These are phyloP conservation scores for Dioszegia aurantiaca DNA, from an alignment of 768 basidiomycete species.

Conservation along the genomic window DNA sequence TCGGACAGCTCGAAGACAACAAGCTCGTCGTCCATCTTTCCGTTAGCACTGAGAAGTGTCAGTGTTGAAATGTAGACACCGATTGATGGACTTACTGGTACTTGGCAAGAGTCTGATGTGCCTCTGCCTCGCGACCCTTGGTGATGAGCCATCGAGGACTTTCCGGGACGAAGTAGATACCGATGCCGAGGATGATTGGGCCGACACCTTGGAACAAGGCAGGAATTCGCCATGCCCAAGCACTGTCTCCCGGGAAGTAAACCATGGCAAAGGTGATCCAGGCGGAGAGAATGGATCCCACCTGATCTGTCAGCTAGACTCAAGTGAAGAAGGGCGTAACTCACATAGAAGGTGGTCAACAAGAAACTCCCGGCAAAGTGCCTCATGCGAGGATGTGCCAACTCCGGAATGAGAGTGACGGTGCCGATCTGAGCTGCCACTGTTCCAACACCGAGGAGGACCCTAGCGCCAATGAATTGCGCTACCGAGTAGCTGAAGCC, in stretches of 20 bases:
- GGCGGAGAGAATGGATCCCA: constrained; percentile 26
- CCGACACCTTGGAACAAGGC: constrained; percentile 29
- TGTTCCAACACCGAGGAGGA: constrained; percentile 50
- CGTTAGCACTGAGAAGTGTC: constrained; percentile 63
- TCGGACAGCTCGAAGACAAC: constrained; percentile 41
- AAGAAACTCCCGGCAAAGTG: constrained; percentile 14
- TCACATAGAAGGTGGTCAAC: constrained; percentile 12
- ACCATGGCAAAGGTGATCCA: constrained; percentile 38
- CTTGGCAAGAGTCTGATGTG: constrained; percentile 40
- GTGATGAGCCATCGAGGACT: constrained; percentile 44
- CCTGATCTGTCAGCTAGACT: constrained; percentile 5
- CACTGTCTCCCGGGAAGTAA: constrained; percentile 17
- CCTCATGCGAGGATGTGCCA: constrained; percentile 13
- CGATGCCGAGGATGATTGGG: constrained; percentile 21
- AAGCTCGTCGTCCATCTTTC: constrained; percentile 40
- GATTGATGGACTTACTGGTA: constrained; percentile 34
- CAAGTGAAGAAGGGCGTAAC: not conserved
- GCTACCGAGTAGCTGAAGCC: constrained; percentile 20
- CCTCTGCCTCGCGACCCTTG: constrained; percentile 33
- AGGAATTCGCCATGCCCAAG: constrained; percentile 35
- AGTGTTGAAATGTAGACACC: too few relatives aligned
- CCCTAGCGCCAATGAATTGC: constrained; percentile 28
- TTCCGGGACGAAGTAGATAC: constrained; percentile 21
- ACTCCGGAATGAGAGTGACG: constrained; percentile 9
- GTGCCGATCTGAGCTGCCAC: constrained; percentile 61